Evolutionary conservation across 768 basidiomycete genomes (phyloP).

Genomic region (Hygrophorus pudorinus): DNA sequence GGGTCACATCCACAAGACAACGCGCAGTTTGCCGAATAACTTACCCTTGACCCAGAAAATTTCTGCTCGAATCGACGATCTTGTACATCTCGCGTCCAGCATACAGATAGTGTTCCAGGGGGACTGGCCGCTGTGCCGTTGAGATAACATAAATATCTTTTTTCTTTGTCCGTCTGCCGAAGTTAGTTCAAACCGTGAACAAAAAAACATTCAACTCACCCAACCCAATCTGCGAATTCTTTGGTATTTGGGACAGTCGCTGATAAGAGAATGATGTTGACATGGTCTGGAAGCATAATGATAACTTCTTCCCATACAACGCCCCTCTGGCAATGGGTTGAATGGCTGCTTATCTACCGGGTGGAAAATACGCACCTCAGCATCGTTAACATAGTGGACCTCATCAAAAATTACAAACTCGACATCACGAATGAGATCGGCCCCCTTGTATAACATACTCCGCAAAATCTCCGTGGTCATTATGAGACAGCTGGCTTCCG

Average conservation of each 20-base stretch:
- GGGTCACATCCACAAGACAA: neutral
- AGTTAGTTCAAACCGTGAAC: constrained; percentile 2
- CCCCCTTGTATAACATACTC: constrained; percentile 98
- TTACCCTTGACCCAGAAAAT: constrained; percentile 67
- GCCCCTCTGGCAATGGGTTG: constrained; percentile 53
- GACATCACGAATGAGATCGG: constrained; percentile 95
- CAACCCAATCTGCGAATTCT: constrained; percentile 99
- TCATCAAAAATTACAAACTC: constrained; percentile 99
- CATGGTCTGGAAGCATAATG: constrained; percentile 98
- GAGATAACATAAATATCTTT: constrained; percentile 99
- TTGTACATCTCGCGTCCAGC: constrained; percentile 90
- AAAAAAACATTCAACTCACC: constrained; percentile 41
- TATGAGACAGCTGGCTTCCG: constrained; percentile 92
- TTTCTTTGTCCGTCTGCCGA: constrained; percentile 85
- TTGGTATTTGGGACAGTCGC: constrained; percentile 97
- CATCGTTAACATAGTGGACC: constrained; percentile 98
- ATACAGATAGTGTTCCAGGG: constrained; percentile 93
- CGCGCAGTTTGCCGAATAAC: neutral
- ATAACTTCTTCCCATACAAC: constrained; percentile 99
- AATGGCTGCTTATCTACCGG: neutral
- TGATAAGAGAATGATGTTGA: constrained; percentile 93
- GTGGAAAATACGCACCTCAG: constrained; percentile 54
- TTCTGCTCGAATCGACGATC: constrained; percentile 76
- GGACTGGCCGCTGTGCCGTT: constrained; percentile 91
- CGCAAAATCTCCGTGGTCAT: constrained; percentile 98